A percentile compares a stretch with the other conserved stretches of the same genome.
Conservation (phyloP, 768 basidiomycete species). For the Asterophora parasitica region DNA sequence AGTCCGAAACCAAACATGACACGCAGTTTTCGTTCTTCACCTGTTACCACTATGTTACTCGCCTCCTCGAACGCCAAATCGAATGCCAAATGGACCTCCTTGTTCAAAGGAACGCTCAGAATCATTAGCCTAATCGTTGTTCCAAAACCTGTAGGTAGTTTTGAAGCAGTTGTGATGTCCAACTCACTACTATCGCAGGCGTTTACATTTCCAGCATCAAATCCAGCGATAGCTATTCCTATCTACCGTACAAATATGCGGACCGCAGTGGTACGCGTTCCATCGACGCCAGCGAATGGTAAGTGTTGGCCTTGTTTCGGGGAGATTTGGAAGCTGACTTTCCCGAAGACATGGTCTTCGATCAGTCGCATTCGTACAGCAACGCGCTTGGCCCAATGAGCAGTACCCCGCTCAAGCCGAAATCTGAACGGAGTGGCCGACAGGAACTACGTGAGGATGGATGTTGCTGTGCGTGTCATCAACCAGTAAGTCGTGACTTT, state of each 20-base stretch:
- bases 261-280: background rate
- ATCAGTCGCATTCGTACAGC: background rate
- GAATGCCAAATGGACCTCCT: background rate
- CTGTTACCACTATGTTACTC: background rate
- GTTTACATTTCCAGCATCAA: conserved; percentile 10
- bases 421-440: background rate
- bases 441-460: background rate
- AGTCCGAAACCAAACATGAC: too few relatives aligned
- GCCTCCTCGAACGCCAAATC: background rate
- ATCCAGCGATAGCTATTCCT: background rate
- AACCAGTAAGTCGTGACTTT: background rate
- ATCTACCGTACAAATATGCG: conserved; percentile 3
- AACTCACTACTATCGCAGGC: background rate
- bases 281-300: background rate
- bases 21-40: too few relatives aligned
- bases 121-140: conserved; percentile 3
- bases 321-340: background rate
- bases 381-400: background rate
- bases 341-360: background rate
- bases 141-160: conserved; percentile 12
- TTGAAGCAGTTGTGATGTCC: background rate
- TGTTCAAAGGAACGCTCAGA: conserved; percentile 7
- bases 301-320: background rate
- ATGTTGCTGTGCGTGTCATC: conserved; percentile 6
- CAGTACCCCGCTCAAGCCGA: conserved; percentile 3